Conservation (phyloP, 192 early-diverging fungal genomes). For the Coemansia reversa region DNA sequence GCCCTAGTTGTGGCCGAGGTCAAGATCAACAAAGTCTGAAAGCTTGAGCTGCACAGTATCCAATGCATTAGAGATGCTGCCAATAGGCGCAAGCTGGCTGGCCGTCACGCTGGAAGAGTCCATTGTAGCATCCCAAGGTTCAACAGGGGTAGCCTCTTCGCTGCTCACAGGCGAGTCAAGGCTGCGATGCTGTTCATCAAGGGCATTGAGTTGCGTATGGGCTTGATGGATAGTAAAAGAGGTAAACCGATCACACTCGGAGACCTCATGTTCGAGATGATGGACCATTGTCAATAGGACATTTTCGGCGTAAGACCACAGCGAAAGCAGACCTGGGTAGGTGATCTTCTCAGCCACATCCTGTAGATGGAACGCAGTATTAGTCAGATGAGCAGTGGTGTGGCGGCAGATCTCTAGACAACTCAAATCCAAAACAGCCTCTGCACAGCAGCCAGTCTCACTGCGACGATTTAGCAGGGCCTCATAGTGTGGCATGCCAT, state of each 20-base stretch:
- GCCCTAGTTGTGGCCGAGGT: conserved; percentile 62
- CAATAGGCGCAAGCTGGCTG: conserved; percentile 56
- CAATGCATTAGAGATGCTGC: conserved; percentile 54
- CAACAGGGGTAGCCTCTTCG: conserved; percentile 29
- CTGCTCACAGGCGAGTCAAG: conserved; percentile 29
- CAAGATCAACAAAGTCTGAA: conserved; percentile 61
- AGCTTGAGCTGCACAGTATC: conserved; percentile 55
- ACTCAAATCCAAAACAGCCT: conserved; percentile 60
- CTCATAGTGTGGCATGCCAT: conserved; percentile 71
- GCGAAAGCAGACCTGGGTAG: conserved; percentile 77
- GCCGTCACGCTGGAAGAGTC: conserved; percentile 49
- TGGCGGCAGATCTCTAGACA: conserved; percentile 59
- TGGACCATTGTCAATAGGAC: conserved; percentile 70
- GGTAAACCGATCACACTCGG: conserved; percentile 61
- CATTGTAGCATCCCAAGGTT: conserved; percentile 8
- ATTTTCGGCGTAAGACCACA: conserved; percentile 85
- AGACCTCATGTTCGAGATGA: conserved; percentile 62
- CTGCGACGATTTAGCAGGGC: conserved; percentile 72
- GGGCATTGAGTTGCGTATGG: conserved; percentile 24
- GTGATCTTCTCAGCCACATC: conserved; percentile 64
- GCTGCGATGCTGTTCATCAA: conserved; percentile 34
- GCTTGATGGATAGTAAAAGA: conserved; percentile 50
- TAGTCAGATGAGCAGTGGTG: conserved; percentile 42
- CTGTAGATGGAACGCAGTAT: conserved; percentile 70
- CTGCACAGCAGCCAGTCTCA: conserved; percentile 63